A percentile compares a stretch with the other conserved stretches of the same genome.
Evolutionary conservation across 176 grass and related monocot species (phyloP).

Genomic region (Musa itinerans): DNA sequence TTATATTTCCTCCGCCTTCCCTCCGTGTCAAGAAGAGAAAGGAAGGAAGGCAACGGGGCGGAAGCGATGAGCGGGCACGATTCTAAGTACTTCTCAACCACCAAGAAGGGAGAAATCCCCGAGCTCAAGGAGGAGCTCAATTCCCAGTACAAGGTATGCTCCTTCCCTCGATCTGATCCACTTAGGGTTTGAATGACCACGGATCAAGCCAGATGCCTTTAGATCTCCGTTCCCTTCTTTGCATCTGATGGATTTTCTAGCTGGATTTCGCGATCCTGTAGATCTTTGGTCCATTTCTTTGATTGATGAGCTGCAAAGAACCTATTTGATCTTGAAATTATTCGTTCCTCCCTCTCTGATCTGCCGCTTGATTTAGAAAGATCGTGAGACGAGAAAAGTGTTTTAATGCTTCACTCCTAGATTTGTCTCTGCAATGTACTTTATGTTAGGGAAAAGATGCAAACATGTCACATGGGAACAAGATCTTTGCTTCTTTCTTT

Average conservation of each 20-base stretch:
- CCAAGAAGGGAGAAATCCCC: constrained; percentile 99
- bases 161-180: neutral
- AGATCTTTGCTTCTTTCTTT: neutral
- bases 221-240: neutral
- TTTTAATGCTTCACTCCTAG: neutral
- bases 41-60: neutral
- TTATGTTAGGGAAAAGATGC: neutral
- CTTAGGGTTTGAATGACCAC: neutral
- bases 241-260: neutral
- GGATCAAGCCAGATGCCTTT: neutral
- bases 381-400: no score
- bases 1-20: neutral
- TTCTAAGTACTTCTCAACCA: constrained; percentile 99
- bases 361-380: no score
- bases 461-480: neutral
- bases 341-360: no score
- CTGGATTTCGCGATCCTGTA: neutral
- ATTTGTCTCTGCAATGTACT: neutral
- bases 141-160: constrained; percentile 96
- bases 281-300: neutral
- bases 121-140: constrained; percentile 99
- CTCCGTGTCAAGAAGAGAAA: neutral
- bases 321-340: no score
- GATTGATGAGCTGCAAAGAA: no score
- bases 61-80: constrained; percentile 94